Evolutionary conservation across 805 yeast species (phyloP), one percentile per base, ranked within the genome.

Genomic region (Cyberlindnera samutprakarnensis): DNA sequence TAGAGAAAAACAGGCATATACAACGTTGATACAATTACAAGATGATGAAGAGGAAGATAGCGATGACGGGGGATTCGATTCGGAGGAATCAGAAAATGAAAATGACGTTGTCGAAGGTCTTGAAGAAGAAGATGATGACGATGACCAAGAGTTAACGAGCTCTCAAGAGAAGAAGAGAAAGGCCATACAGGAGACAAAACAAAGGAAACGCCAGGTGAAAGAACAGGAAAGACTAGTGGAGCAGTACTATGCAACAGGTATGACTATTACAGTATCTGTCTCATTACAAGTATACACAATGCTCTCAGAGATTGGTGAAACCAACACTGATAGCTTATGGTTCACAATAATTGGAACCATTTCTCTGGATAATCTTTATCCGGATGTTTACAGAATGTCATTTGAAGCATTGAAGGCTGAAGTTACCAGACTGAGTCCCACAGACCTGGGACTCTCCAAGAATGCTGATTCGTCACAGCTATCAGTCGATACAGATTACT

Each of bases 331-430:
- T 18, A 75, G 66, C 43, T 59, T 94, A 28, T 92, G 99, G 99
- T 64, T 87, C 4, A 69, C 95, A 0, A 78, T 92, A 3, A 71
- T 90, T 10, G 98, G 98, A 1, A 77, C 94, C 1, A 76, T 92
- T 0, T 81, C 96, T 0, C 57, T 87, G 25, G 90, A 83, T 44
- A 64, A 68, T 12, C 72, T 72, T 39, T 76, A 78, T 43, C 90
- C 95, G 3, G 75, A 72, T 33, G 77, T 88, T 1, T 87, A 86
- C 54, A 73, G 76, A 31, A 64, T 72, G 27, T 56, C 86, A 23
- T 77, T 74, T 37, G 95, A 94, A 1, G 60, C 88, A 8, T 62
- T 83, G 36, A 75, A 72, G 38, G 94, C 86, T 37, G 97, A 92
- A 54, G 95, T 87, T 16, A 66, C 66, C 23, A 74, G 97, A 49